Conservation (phyloP, 768 basidiomycete species). For the Termitomyces bulborhizus region DNA sequence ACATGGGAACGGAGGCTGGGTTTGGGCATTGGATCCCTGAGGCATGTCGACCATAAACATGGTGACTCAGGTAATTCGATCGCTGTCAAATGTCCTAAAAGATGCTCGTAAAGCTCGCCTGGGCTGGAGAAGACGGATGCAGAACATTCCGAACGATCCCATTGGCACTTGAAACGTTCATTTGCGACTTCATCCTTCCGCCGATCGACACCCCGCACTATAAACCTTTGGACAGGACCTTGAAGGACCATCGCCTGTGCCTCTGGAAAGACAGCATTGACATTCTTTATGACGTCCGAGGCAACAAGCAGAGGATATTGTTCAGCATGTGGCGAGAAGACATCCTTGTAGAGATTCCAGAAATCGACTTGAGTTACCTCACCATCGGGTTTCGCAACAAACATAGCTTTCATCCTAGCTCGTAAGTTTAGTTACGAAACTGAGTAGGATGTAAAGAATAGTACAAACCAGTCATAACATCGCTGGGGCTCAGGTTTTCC, state of each 20-base stretch:
- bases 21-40: slow-evolving; percentile 38
- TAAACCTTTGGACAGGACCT: slow-evolving; percentile 67
- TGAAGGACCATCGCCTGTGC: slow-evolving; percentile 84
- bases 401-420: slow-evolving; percentile 87
- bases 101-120: slow-evolving; percentile 69
- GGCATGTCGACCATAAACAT: slow-evolving; percentile 74
- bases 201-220: slow-evolving; percentile 82
- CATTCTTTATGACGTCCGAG: slow-evolving; percentile 92
- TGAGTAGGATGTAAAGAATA: not conserved
- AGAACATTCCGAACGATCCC: slow-evolving; percentile 59
- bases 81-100: slow-evolving; percentile 50
- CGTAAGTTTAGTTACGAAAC: not conserved
- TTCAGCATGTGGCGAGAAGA: slow-evolving; percentile 58
- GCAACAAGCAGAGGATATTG: slow-evolving; percentile 67
- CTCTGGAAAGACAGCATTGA: slow-evolving; percentile 76
- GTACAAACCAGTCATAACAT: slow-evolving; percentile 72
- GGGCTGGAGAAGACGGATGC: slow-evolving; percentile 41
- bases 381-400: slow-evolving; percentile 65
- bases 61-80: slow-evolving; percentile 36
- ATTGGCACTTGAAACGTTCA: slow-evolving; percentile 71
- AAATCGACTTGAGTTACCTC: slow-evolving; percentile 93
- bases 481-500: slow-evolving; percentile 66
- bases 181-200: slow-evolving; percentile 50
- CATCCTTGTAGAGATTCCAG: slow-evolving; percentile 90
- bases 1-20: slow-evolving; percentile 57